Evolutionary conservation across 345 rosid genomes (phyloP), one percentile per base, ranked within the genome.

Genomic region (Lepidium aucheri): DNA sequence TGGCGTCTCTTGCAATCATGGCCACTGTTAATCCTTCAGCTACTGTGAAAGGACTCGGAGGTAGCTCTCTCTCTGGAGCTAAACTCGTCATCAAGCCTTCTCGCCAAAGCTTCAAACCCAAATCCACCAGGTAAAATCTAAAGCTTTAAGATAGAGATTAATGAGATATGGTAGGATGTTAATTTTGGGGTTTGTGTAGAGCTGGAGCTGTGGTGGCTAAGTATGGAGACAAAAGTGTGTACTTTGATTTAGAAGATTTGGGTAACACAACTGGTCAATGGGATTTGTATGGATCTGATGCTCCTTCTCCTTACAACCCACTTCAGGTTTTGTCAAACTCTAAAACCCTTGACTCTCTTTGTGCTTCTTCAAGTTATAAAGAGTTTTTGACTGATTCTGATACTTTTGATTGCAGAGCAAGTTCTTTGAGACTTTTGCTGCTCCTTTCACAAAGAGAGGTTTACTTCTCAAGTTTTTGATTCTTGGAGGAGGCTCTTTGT

Each of bases 261-360:
- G 97, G 96, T 24, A 94, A 88, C 87, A 90, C 99, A 39, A 94
- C 97, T 28, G 95, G 97, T 7, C 91, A 86, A 67, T 90, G 99
- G 95, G 99, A 94, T 65, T 71, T 90, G 81, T 90, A 90, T 60
- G 97, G 97, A 26, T 94, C 99, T 15, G 99, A 90, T 81, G 92
- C 96, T 16, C 95, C 99, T 76, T 93, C 99, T 40, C 96, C 97
- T 2, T 88, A 88, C 76, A 94, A 94, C 85, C 3, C 97, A 72
- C 92, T 90, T 45, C 99, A 86, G 97, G 97, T 90, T 51, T 57
- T 11, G 4, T 0, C 30, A 53, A 53, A 9, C 64, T 9, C 14
- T 22, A 1, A 28, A 26, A 4, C 39, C 44, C 1, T 8, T 12
- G 9, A 42, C 22, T 22, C 26, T 26, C 1, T n/a, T n/a, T 17